A percentile compares a stretch with the other conserved stretches of the same genome.
Evolutionary conservation across 2,329 filamentous ascomycete species (phyloP).

Genomic region (Anthostomella pinea): DNA sequence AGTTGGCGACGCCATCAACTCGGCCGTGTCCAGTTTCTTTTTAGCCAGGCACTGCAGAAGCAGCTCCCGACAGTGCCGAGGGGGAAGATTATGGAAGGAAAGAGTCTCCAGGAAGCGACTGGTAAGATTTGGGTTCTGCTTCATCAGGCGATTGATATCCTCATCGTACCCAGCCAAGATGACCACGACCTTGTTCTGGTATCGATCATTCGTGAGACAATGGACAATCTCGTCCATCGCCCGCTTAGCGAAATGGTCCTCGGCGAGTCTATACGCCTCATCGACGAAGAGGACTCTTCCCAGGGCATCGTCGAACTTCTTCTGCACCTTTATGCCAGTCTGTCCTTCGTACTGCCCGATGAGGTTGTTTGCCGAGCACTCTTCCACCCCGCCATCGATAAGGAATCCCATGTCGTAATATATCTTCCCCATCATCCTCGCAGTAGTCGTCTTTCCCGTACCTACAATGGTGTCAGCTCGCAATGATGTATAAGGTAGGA

Average conservation of each 20-base stretch:
- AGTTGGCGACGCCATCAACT: constrained; percentile 11
- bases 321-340: constrained; percentile 11
- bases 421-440: constrained; percentile 68
- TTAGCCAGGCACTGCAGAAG: constrained; percentile 34
- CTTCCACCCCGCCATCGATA: constrained; percentile 54
- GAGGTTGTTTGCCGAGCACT: constrained; percentile 65
- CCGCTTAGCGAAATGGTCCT: constrained; percentile 55
- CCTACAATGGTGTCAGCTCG: too few species aligned
- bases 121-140: constrained; percentile 59
- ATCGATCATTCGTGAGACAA: constrained; percentile 53
- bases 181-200: constrained; percentile 58
- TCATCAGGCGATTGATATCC: constrained; percentile 63
- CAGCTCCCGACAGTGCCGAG: constrained; percentile 42
- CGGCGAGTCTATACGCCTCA: constrained; percentile 62
- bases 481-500: too few species aligned
- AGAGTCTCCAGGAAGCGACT: constrained; percentile 64
- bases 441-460: constrained; percentile 73
- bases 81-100: constrained; percentile 48
- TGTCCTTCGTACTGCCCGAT: constrained; percentile 63
- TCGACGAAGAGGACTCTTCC: constrained; percentile 10
- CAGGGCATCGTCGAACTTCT: constrained; percentile 7
- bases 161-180: constrained; percentile 68
- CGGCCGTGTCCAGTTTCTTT: constrained; percentile 29
- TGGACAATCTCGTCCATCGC: constrained; percentile 54
- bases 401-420: constrained; percentile 73